phyloP scores from a whole-genome alignment of 306 rosid species.

The Malus asiatica region DNA sequence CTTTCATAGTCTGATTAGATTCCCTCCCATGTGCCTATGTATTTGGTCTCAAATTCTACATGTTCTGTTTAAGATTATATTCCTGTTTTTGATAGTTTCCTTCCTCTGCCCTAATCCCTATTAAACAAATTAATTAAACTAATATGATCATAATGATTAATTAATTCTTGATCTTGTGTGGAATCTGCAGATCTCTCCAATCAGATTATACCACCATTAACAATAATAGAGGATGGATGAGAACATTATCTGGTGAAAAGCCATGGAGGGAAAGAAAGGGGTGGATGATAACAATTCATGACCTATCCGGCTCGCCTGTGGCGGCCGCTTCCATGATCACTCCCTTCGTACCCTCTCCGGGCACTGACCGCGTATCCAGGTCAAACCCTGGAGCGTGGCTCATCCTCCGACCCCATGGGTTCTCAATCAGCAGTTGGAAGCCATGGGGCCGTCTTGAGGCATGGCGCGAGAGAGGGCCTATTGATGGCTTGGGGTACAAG shows the following conservation, averaged over 20 bases:
- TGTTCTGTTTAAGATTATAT: conserved; percentile 6
- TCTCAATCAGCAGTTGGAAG: conserved; percentile 73
- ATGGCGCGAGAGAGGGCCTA: conserved; percentile 78
- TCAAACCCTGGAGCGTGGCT: conserved; percentile 96
- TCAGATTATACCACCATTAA: conserved; percentile 47
- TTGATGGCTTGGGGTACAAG: conserved; percentile 80
- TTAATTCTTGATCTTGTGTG: neutral
- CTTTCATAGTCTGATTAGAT: conserved; percentile 14
- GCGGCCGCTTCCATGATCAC: conserved; percentile 92
- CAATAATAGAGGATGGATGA: conserved; percentile 47
- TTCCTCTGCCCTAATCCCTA: neutral
- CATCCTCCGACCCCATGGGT: conserved; percentile 72
- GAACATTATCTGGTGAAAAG: conserved; percentile 43
- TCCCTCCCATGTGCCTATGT: conserved; percentile 50
- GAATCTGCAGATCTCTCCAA: conserved; percentile 41
- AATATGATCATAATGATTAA: neutral
- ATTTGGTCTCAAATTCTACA: neutral
- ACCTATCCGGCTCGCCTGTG: conserved; percentile 83
- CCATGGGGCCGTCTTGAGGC: conserved; percentile 96
- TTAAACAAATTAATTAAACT: neutral
- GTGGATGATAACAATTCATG: conserved; percentile 86
- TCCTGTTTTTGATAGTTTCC: neutral
- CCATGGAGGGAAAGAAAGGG: conserved; percentile 81
- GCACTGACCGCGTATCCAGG: conserved; percentile 72
- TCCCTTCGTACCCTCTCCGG: conserved; percentile 86